Evolutionary conservation across 2,329 filamentous ascomycete species (phyloP), one percentile per base, ranked within the genome.

Genomic region (Pyrenophora graminea): DNA sequence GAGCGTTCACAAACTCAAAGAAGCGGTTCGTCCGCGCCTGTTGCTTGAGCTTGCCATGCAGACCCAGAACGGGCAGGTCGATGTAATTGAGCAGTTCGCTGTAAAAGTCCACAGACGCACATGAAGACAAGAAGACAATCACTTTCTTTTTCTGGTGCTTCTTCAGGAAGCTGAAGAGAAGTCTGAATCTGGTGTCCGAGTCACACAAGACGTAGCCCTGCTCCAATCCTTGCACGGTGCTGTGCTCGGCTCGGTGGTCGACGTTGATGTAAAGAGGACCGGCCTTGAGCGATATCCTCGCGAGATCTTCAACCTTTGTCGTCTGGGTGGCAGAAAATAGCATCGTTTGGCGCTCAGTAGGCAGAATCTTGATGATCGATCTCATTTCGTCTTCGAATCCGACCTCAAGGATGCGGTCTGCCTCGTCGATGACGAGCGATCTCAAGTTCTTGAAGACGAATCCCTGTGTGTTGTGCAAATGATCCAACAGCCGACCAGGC

Each of bases 311-410:
- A 62, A 99, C 94, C 77, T 99, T 97, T 48, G 93, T 97, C 3
- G 94, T 99, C 75, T 97, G 94, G 4, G 94, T 99, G 12, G 94
- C 94, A 12, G 91, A 97, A 81, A 99, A 99, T n/a, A 99, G 84
- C 87, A 96, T 94, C 0, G 92, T 97, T 76, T 97, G 93, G 53
- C 94, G 85, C 51, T 95, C 87, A 62, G 88, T 43, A 3, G 45
- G 70, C 15, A 97, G 79, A 48, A 97, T 94, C 80, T 95, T 95
- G 74, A 97, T 87, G 63, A 99, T 96, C 73, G 95, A 88, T 59
- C 90, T 84, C 89, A 99, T 96, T 77, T 99, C 94, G 69, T 97
- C 94, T 75, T 99, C 94, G 80, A 99, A 99, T 65, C 94, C 93
- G 56, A 97, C 90, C 77, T 99, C 94, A 38, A 99, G 79, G 57